A percentile compares a stretch with the other conserved stretches of the same genome.
Conservation (phyloP, 164 flowering plant genomes). For the Vitis rupestris region DNA sequence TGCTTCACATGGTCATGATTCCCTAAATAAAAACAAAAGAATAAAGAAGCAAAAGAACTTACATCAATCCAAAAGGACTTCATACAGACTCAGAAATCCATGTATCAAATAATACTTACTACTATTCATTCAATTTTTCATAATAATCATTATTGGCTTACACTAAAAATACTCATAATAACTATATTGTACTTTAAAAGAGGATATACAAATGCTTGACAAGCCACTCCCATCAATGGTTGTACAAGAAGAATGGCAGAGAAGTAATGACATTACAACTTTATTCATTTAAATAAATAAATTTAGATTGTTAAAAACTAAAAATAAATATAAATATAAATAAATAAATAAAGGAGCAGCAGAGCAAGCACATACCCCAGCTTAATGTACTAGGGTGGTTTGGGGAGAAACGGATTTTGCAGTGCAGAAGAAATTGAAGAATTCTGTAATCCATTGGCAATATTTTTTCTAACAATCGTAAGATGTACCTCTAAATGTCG, state of each 20-base stretch:
- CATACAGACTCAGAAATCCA: not conserved
- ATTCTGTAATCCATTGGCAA: constrained; percentile 24
- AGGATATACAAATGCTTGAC: too few species aligned
- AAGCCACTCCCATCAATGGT: too few species aligned
- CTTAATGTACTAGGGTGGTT: not conserved
- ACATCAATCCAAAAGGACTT: constrained; percentile 5
- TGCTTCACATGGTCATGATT: too few species aligned
- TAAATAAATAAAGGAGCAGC: too few species aligned
- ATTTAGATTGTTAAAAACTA: too few species aligned
- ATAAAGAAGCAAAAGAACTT: not conserved
- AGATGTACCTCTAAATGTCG: constrained; percentile 90
- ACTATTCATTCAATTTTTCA: not conserved
- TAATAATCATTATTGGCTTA: not conserved
- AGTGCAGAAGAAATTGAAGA: constrained; percentile 24
- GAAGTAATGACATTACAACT: too few species aligned
- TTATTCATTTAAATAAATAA: too few species aligned
- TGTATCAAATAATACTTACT: not conserved
- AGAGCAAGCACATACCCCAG: not conserved
- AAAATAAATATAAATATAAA: too few species aligned
- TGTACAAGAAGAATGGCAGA: too few species aligned
- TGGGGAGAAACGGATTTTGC: constrained; percentile 2
- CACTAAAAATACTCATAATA: not conserved
- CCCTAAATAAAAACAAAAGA: too few species aligned
- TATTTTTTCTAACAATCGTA: constrained; percentile 26
- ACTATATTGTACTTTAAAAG: too few species aligned